Evolutionary conservation across 768 basidiomycete species (phyloP), one percentile per base, ranked within the genome.

Genomic region (Dentipellis fragilis): DNA sequence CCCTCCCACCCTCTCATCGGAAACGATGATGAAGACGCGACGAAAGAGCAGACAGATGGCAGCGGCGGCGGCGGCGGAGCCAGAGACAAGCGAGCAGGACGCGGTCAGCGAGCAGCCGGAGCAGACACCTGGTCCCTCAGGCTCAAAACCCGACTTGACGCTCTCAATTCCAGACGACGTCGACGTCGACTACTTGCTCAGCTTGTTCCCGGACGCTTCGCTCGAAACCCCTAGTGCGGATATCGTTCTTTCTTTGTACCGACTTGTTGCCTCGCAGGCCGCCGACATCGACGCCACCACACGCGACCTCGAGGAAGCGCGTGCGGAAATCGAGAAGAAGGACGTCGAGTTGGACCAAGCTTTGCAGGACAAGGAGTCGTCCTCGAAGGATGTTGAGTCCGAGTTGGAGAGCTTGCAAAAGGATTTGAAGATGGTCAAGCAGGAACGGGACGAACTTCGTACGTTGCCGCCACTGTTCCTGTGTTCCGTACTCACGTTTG

Each of bases 301-400:
- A 50, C 72, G 80, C 52, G 84, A 89, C 57, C 68, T 87, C 36
- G 90, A 93, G 66, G 85, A 85, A 58, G 69, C 78, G 56, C 81
- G 75, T 45, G 88, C 88, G 2, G 81, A 83, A 49, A 65, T 74
- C 10, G 80, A 87, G 62, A 79, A 78, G 68, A 86, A 85, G 67
- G 89, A 91, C 54, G 73, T 93, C 2, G 90, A 93, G 67, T 72
- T 92, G 37, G 90, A 93, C 66, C 89, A 92, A 69, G 83, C 87
- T 6, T 67, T 90, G 37, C 86, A 90, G 62, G 89, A 93, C 66
- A 80, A 78, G 52, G 88, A 93, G 65, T 79, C 73, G 1, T 69
- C 75, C 49, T 68, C 79, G 1, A 78, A 76, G 51, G 83, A 87
- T 35, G 63, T 83, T 10, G 85, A 87, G 62, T 64, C 62, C 0